Base-by-base conservation (phyloP, 2,329 filamentous ascomycete species). In the Didymella segeticola region DNA sequence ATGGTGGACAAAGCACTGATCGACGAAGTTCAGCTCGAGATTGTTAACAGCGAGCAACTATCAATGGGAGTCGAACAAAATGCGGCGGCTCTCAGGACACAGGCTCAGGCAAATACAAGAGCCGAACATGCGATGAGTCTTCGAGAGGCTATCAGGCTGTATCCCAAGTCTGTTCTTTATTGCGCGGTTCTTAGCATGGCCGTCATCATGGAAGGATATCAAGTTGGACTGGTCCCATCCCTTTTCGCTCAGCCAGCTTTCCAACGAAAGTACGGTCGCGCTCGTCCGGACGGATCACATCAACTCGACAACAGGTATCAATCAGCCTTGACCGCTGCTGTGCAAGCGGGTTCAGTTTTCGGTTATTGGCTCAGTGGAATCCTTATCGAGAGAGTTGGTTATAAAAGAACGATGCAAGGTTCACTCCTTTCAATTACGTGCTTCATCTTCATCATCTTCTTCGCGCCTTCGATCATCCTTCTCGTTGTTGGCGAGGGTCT, bases 161-260 rank as follows among this genome's bases (percentile, higher is more conserved):
- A 96, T 69, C 90, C 90, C 49, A 92, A 93, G 78, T 91, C 91
- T 22, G 86, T 93, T 52, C 80, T 79, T 11, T 96, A 89, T 89
- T 90, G 87, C 66, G 68, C 95, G 27, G 78, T 95, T 50, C 89
- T 96, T 71, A 93, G 89, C 5, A 91, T 88, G 0, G 90, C 88
- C 71, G 92, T 96, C 69, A 85, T 85, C 62, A 96, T 96, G 91
- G 91, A 96, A 74, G 91, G 90, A 9, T 95, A 91, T 76, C 90
- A 96, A 70, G 81, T 93, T 54, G 86, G 83, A 63, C 78, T 96
- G 47, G 85, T 93, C 68, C 89, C 86, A 75, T 91, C 90, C 72
- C 90, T 93, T 68, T 92, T 83, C 53, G 77, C 68, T 5, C 74
- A 74, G 30, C 71, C 72, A 19, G 62, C 72, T 4, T 80, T 80